phyloP scores from a whole-genome alignment of 331 rosid species.

The Erythrophleum ivorense region DNA sequence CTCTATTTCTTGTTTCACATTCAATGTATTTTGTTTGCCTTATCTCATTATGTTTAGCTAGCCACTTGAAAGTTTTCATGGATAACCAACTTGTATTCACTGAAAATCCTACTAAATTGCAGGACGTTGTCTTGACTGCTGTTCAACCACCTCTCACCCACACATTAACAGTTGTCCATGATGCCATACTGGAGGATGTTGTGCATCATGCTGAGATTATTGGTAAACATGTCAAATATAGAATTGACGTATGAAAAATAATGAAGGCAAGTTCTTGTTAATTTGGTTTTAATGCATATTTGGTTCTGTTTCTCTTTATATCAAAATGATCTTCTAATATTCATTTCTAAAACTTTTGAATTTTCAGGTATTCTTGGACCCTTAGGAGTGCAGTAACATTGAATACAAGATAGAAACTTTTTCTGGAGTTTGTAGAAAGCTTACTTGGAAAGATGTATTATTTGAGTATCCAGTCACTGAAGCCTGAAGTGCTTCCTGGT shows the following conservation, averaged over 20 bases:
- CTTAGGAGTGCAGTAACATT: constrained; percentile 68
- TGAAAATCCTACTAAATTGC: constrained; percentile 19
- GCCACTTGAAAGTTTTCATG: not conserved
- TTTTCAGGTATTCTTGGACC: constrained; percentile 63
- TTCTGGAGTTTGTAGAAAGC: constrained; percentile 66
- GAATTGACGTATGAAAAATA: constrained; percentile 64
- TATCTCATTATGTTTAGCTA: not conserved
- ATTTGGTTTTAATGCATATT: not conserved
- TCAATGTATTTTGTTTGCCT: not conserved
- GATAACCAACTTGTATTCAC: not conserved
- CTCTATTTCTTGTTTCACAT: not conserved
- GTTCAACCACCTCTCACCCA: constrained; percentile 65
- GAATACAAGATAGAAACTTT: constrained; percentile 68
- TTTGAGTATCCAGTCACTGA: constrained; percentile 65
- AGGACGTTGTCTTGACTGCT: constrained; percentile 73
- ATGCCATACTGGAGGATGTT: constrained; percentile 67
- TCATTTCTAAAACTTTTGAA: not conserved
- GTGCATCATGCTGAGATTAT: constrained; percentile 76
- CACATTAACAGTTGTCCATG: constrained; percentile 70
- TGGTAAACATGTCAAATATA: constrained; percentile 60
- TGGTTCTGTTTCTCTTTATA: not conserved
- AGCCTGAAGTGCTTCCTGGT: constrained; percentile 40
- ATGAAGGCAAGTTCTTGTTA: constrained; percentile 51
- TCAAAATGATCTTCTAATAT: not conserved
- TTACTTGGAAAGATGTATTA: constrained; percentile 60